A percentile compares a stretch with the other conserved stretches of the same genome.
Evolutionary conservation across 2,329 filamentous ascomycete species (phyloP).

Genomic region (Sclerotinia trifoliorum): DNA sequence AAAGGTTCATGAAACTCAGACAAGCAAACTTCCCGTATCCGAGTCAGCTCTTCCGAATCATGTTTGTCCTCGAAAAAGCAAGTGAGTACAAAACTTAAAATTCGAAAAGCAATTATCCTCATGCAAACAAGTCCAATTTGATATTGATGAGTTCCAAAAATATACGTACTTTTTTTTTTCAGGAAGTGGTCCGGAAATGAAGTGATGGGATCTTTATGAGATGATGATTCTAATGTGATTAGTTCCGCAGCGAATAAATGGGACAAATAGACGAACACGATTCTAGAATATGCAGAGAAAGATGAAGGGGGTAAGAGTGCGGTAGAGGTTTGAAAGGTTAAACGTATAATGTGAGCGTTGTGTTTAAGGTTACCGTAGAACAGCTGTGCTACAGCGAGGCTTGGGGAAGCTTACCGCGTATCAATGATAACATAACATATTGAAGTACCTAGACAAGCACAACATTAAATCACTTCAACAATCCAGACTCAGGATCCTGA

Average conservation of each 20-base stretch:
- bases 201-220: neutral
- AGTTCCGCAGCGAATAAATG: conserved; percentile 19
- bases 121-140: neutral
- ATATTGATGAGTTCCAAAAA: conserved; percentile 13
- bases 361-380: neutral
- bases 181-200: neutral
- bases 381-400: neutral
- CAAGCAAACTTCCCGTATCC: conserved; percentile 15
- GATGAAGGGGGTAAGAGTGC: neutral
- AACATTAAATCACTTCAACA: neutral
- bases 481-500: neutral
- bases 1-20: conserved; percentile 12
- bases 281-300: conserved; percentile 25
- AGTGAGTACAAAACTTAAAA: conserved; percentile 1
- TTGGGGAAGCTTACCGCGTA: conserved; percentile 11
- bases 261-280: neutral
- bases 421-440: neutral
- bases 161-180: neutral
- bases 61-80: conserved; percentile 18
- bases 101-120: conserved; percentile 12
- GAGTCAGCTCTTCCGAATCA: conserved; percentile 12
- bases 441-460: neutral
- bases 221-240: conserved; percentile 5
- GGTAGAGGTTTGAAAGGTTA: too few relatives aligned
- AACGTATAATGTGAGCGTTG: neutral